These are phyloP conservation scores for Quercus bicolor DNA, from an alignment of 306 rosid genomes.

Conservation along the genomic window DNA sequence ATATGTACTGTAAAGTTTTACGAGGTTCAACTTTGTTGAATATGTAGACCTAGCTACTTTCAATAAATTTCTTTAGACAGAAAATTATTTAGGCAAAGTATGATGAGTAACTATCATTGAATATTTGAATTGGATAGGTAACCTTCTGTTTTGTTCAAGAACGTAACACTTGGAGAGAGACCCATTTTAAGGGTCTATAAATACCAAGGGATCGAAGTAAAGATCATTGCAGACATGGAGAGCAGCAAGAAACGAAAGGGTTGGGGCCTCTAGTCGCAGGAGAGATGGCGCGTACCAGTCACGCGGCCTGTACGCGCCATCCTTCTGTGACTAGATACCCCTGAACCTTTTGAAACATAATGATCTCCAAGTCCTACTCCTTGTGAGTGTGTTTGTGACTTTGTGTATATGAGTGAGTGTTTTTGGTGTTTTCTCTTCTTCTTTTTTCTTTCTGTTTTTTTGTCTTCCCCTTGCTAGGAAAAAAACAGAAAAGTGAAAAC, in stretches of 20 bases:
- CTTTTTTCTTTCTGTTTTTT: too few relatives aligned
- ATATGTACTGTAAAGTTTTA: too few relatives aligned
- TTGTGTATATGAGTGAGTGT: neutral
- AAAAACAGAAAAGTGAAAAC: neutral
- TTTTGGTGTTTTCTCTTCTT: neutral
- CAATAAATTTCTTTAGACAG: neutral
- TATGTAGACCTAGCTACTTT: neutral
- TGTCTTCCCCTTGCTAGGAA: neutral
- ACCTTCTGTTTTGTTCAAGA: neutral
- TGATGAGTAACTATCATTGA: neutral
- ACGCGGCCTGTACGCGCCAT: neutral
- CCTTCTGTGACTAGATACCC: neutral
- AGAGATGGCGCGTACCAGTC: neutral
- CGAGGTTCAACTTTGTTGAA: neutral
- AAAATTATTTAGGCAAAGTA: neutral
- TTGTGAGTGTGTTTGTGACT: neutral
- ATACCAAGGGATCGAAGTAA: neutral
- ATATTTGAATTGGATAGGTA: neutral
- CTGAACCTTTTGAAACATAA: neutral
- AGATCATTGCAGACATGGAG: neutral
- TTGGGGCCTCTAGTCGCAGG: conserved; percentile 1
- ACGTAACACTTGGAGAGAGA: neutral
- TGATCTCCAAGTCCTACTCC: neutral
- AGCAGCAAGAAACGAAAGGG: neutral
- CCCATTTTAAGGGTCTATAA: neutral